A percentile compares a stretch with the other conserved stretches of the same genome.
Conservation (phyloP, 371 early-diverging fungal species). For the Chytridium lagenaria region DNA sequence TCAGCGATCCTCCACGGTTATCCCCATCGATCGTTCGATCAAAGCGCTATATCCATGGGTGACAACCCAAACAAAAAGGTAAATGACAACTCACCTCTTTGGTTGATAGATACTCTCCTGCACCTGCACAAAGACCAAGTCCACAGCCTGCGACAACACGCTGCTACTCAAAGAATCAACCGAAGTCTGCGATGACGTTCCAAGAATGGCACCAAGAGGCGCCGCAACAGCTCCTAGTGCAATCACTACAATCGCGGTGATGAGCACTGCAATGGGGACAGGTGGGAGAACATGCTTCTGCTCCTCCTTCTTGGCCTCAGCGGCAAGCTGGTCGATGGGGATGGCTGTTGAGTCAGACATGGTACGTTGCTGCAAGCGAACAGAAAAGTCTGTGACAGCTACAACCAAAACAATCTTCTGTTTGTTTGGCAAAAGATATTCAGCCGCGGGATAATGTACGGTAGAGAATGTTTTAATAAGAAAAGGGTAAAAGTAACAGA, state of each 20-base stretch:
- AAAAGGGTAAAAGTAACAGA: no score
- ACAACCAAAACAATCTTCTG: no score
- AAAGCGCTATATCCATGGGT: no score
- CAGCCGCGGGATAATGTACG: no score
- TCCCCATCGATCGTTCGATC: no score
- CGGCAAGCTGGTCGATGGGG: slow-evolving; percentile 15
- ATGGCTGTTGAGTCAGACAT: neutral
- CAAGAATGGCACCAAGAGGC: slow-evolving; percentile 11
- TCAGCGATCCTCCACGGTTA: no score
- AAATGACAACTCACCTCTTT: slow-evolving; percentile 8
- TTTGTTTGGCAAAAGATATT: no score
- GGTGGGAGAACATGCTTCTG: slow-evolving; percentile 2
- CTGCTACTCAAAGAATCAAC: neutral
- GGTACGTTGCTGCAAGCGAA: no score
- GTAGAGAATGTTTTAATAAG: no score
- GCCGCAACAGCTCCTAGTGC: slow-evolving; percentile 14
- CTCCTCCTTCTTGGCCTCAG: slow-evolving; percentile 7
- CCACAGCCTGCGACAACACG: neutral
- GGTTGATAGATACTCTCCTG: slow-evolving; percentile 3
- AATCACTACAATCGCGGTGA: slow-evolving; percentile 9
- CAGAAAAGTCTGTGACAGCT: no score
- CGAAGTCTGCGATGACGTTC: neutral
- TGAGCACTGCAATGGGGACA: slow-evolving; percentile 14
- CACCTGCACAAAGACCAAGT: slow-evolving; percentile 19
- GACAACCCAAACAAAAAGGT: no score